phyloP scores from a whole-genome alignment of 2,329 filamentous ascomycete species.

The Trichoderma sp. region DNA sequence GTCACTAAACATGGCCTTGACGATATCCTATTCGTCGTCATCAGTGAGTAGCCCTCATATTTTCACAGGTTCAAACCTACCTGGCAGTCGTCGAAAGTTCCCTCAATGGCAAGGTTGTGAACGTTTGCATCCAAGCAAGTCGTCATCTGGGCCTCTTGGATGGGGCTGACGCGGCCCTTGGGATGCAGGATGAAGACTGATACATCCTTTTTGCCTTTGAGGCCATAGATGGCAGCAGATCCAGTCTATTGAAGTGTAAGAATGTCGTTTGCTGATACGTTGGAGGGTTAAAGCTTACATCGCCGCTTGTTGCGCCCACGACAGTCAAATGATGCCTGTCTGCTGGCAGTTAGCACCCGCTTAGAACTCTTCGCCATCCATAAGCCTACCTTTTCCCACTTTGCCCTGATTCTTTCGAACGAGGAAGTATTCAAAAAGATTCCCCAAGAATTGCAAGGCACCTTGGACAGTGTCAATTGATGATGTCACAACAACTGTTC shows the following conservation, averaged over 20 bases:
- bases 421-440: constrained; percentile 88
- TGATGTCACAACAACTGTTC: neutral
- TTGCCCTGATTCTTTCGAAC: constrained; percentile 69
- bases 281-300: constrained; percentile 32
- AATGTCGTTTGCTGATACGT: neutral
- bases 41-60: neutral
- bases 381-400: constrained; percentile 47
- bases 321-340: constrained; percentile 80
- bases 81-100: constrained; percentile 96
- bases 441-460: constrained; percentile 88
- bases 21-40: constrained; percentile 57
- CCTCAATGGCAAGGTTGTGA: constrained; percentile 84
- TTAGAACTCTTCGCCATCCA: neutral
- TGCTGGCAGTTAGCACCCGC: constrained; percentile 24
- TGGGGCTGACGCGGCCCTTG: constrained; percentile 83
- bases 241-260: constrained; percentile 54
- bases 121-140: constrained; percentile 88
- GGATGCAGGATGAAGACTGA: constrained; percentile 94
- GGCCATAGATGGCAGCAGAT: constrained; percentile 91
- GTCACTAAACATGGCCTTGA: constrained; percentile 91
- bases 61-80: neutral
- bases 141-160: constrained; percentile 97
- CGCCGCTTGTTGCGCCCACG: constrained; percentile 80
- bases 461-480: constrained; percentile 17
- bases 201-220: constrained; percentile 94